A percentile compares a stretch with the other conserved stretches of the same genome.
phyloP scores from a whole-genome alignment of 2,329 filamentous ascomycete species.

The Neonectria coccinea region DNA sequence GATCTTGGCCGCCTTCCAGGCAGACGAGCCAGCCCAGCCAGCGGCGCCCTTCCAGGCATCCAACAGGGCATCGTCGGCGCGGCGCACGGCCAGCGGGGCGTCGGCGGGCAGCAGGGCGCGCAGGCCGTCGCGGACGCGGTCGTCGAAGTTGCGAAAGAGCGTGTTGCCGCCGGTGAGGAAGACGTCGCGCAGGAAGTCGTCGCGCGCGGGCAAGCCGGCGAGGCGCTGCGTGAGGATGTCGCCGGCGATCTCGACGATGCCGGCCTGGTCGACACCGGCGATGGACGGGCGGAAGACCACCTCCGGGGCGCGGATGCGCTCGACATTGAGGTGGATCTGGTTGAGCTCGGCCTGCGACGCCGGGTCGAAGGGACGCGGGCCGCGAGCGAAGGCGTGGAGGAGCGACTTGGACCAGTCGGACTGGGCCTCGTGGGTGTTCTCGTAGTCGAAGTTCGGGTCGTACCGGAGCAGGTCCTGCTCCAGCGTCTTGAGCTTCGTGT shows the following conservation, averaged over 20 bases:
- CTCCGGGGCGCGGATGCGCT: constrained; percentile 93
- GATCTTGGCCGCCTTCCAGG: constrained; percentile 74
- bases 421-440: constrained; percentile 91
- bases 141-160: constrained; percentile 87
- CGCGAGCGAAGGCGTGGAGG: constrained; percentile 89
- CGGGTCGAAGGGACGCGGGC: constrained; percentile 85
- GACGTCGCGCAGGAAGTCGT: constrained; percentile 83
- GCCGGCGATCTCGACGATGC: constrained; percentile 89
- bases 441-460: constrained; percentile 90
- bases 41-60: constrained; percentile 97
- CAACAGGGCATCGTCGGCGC: constrained; percentile 79
- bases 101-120: constrained; percentile 77
- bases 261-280: constrained; percentile 92
- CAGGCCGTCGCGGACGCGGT: constrained; percentile 80
- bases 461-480: constrained; percentile 88
- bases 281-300: constrained; percentile 93
- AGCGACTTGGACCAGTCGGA: constrained; percentile 95
- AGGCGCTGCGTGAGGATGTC: constrained; percentile 91
- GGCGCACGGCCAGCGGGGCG: constrained; percentile 74
- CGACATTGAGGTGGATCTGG: constrained; percentile 95
- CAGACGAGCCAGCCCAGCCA: constrained; percentile 76
- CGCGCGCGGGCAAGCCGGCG: constrained; percentile 65
- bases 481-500: constrained; percentile 76
- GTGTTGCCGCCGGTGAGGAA: constrained; percentile 97
- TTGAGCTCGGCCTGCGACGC: constrained; percentile 83